Evolutionary conservation across 2,329 filamentous ascomycete genomes (phyloP).

Genomic region (Cucurbitaria berberidis): DNA sequence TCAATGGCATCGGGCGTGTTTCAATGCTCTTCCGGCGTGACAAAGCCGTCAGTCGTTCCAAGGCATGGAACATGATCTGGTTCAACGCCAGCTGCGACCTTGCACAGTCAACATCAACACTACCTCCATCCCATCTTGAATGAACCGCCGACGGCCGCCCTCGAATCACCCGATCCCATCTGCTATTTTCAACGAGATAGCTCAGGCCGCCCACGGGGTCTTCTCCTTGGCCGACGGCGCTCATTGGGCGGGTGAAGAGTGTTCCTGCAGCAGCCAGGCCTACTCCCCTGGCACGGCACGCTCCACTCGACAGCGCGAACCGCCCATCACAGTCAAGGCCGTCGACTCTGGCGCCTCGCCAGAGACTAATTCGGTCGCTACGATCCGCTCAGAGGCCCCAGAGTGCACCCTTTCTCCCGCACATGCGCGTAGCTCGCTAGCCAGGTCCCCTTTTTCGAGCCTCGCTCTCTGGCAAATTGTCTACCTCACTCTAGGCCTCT

Average conservation of each 20-base stretch:
- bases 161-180: not conserved
- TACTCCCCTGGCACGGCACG: conserved; percentile 26
- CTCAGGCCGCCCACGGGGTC: not conserved
- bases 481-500: conserved; percentile 29
- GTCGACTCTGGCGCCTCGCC: conserved; percentile 26
- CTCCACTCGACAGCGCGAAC: conserved; percentile 33
- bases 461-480: conserved; percentile 28
- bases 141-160: not conserved
- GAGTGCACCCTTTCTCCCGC: conserved; percentile 29
- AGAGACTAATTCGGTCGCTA: conserved; percentile 37
- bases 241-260: conserved; percentile 16
- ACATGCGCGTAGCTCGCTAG: conserved; percentile 32
- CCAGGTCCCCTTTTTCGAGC: conserved; percentile 38
- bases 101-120: not conserved
- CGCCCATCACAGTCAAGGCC: conserved; percentile 19
- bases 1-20: conserved; percentile 4
- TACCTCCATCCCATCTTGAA: too few species aligned
- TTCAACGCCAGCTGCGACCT: conserved; percentile 7
- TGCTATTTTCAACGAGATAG: not conserved
- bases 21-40: conserved; percentile 6
- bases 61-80: conserved; percentile 5
- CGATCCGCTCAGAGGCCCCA: conserved; percentile 36
- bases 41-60: not conserved
- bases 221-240: not conserved
- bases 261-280: conserved; percentile 34